A percentile compares a stretch with the other conserved stretches of the same genome.
Evolutionary conservation across 73 alveolate species (phyloP).

Genomic region (Paramecium biaurelia): DNA sequence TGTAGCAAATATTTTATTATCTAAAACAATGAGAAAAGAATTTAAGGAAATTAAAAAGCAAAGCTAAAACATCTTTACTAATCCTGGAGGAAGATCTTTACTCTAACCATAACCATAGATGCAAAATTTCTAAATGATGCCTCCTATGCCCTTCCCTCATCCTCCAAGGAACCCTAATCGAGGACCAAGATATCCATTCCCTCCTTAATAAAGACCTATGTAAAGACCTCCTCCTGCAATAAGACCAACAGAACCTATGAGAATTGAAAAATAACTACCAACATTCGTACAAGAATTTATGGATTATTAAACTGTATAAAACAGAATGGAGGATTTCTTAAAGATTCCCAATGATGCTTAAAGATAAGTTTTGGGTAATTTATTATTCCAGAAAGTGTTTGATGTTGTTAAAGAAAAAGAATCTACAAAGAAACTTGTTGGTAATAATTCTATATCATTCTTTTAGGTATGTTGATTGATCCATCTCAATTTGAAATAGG

Average conservation of each 20-base stretch:
- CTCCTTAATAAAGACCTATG: neutral
- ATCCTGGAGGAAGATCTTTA: neutral
- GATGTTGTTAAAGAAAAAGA: neutral
- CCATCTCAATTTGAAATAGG: neutral
- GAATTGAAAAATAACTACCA: neutral
- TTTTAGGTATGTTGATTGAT: constrained; percentile 30
- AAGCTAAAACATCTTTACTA: neutral
- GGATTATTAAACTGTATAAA: neutral
- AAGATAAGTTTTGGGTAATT: constrained; percentile 5
- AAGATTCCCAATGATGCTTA: neutral
- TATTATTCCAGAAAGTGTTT: neutral
- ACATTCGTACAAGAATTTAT: neutral
- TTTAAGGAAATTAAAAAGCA: neutral
- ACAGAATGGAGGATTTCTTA: neutral
- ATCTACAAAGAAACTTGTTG: neutral
- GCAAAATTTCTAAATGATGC: neutral
- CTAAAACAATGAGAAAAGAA: constrained; percentile 18
- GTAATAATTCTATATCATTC: neutral
- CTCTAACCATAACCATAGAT: neutral
- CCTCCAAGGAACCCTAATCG: neutral
- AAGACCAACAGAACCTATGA: neutral
- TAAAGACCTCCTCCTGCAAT: neutral
- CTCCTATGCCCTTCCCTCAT: neutral
- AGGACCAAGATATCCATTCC: neutral
- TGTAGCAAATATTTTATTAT: neutral